A percentile compares a stretch with the other conserved stretches of the same genome.
These are phyloP conservation scores for Herpetomonas samuelpessoai DNA, from an alignment of 208 protist genomes.

Conservation along the genomic window DNA sequence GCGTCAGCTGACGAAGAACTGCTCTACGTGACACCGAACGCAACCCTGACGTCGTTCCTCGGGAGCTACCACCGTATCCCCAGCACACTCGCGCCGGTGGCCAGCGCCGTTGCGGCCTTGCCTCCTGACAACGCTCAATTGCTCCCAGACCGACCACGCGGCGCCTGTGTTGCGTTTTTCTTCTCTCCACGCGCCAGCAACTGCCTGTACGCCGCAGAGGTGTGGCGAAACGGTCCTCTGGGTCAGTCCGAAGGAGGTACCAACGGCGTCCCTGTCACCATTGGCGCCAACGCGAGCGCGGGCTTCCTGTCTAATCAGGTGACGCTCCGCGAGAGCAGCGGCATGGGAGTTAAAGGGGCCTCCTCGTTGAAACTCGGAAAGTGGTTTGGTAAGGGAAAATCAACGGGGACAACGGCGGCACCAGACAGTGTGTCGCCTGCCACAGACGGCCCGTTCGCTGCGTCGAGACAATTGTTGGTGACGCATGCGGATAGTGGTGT, in stretches of 20 bases:
- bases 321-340: too few relatives aligned
- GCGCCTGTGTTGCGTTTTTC: background rate
- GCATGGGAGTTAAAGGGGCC: too few relatives aligned
- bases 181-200: background rate
- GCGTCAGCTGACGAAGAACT: background rate
- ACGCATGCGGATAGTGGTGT: background rate
- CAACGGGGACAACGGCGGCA: background rate
- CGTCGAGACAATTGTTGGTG: background rate
- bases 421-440: background rate
- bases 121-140: background rate
- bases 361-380: background rate
- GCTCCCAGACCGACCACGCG: background rate
- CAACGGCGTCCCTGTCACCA: background rate
- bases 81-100: background rate
- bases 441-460: too few relatives aligned
- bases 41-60: background rate
- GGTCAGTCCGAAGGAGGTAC: background rate
- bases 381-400: background rate
- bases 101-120: background rate
- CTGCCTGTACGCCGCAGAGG: background rate
- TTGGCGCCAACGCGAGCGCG: background rate
- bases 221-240: background rate
- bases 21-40: background rate
- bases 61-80: background rate
- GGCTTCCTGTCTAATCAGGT: background rate